phyloP scores from a whole-genome alignment of 2,329 filamentous ascomycete species.

The Dryadomyces quercus-mongolicae region DNA sequence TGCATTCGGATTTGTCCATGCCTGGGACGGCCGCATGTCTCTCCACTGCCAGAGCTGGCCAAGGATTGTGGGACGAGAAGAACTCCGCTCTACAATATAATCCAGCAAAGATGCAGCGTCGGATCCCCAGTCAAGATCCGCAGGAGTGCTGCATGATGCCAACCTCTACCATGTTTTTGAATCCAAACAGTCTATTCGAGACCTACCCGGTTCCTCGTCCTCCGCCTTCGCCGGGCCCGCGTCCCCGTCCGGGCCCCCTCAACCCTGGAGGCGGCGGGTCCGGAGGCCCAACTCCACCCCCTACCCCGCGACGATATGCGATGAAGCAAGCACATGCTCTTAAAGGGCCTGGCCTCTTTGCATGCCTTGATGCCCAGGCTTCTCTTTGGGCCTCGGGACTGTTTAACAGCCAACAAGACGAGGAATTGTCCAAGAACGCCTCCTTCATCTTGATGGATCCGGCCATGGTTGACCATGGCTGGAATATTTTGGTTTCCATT shows the following conservation, averaged over 20 bases:
- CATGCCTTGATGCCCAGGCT: neutral
- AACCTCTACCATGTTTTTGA: neutral
- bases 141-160: neutral
- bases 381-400: too few species aligned
- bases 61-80: neutral
- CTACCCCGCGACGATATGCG: conserved; percentile 3
- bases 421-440: too few species aligned
- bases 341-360: neutral
- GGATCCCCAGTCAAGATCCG: neutral
- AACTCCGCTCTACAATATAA: neutral
- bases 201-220: neutral
- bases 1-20: neutral
- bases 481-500: too few species aligned
- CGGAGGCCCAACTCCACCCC: conserved; percentile 10
- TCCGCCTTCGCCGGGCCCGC: conserved; percentile 5
- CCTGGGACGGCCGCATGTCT: neutral
- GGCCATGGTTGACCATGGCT: too few species aligned
- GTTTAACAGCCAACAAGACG: too few species aligned
- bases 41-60: neutral
- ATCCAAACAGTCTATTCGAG: neutral
- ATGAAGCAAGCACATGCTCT: neutral
- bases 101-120: neutral
- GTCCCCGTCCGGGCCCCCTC: conserved; percentile 9
- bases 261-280: conserved; percentile 9
- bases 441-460: too few species aligned